Evolutionary conservation across 139 green algal species (phyloP).

Genomic region (Auxenochlorella protothecoides): DNA sequence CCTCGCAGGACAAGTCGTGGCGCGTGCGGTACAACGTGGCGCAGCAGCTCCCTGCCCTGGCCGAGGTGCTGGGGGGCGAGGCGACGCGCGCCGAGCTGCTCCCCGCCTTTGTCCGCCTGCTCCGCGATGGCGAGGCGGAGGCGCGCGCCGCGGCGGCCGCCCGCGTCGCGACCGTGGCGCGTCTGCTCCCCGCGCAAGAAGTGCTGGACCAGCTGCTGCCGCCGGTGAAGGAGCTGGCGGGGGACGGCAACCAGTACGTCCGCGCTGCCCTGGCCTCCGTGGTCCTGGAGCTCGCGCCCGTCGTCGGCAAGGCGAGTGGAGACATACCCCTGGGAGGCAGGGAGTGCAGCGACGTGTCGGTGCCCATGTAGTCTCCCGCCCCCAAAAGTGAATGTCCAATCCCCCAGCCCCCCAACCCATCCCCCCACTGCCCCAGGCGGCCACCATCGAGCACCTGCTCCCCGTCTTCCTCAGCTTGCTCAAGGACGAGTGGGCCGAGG

Average conservation of each 20-base stretch:
- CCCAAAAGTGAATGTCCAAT: no score
- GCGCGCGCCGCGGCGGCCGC: conserved; percentile 62
- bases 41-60: conserved; percentile 50
- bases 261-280: conserved; percentile 81
- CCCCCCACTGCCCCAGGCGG: conserved; percentile 3
- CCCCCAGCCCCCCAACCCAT: no score
- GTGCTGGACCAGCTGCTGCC: conserved; percentile 56
- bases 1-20: conserved; percentile 89
- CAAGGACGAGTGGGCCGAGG: conserved; percentile 91
- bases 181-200: conserved; percentile 35
- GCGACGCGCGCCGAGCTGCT: conserved; percentile 56
- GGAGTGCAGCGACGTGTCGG: no score
- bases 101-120: conserved; percentile 71
- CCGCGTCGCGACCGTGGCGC: conserved; percentile 17
- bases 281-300: conserved; percentile 90
- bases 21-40: conserved; percentile 96
- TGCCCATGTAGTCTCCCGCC: no score
- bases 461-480: conserved; percentile 90
- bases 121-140: conserved; percentile 60
- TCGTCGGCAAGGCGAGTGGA: conserved; percentile 56
- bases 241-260: conserved; percentile 82
- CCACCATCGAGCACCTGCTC: conserved; percentile 87
- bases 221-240: conserved; percentile 73
- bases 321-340: not conserved
- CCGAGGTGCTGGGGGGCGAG: conserved; percentile 73